Conservation (phyloP, 441 rosid species). For the Aleurites moluccanus region DNA sequence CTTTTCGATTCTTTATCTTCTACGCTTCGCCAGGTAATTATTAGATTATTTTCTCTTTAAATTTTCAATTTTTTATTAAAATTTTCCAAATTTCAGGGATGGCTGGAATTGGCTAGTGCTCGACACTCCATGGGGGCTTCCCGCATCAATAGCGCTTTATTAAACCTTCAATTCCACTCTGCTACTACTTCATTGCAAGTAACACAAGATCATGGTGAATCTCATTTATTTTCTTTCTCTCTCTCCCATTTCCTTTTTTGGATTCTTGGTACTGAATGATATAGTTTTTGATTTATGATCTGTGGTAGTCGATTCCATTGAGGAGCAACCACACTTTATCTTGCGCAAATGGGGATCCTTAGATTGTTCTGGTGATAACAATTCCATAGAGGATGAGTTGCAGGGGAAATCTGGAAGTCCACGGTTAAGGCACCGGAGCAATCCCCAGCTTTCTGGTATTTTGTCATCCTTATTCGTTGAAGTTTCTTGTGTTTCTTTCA, state of each 20-base stretch:
- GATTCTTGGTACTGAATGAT: neutral
- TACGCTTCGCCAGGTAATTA: conserved; percentile 67
- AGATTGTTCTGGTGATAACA: conserved; percentile 33
- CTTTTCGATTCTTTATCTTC: conserved; percentile 61
- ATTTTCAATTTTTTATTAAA: neutral
- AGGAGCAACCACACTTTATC: conserved; percentile 48
- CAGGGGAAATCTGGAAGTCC: conserved; percentile 29
- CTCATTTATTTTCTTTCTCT: neutral
- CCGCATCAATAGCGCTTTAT: conserved; percentile 63
- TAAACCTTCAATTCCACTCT: conserved; percentile 71
- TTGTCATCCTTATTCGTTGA: neutral
- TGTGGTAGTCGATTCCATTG: conserved; percentile 45
- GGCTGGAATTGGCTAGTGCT: conserved; percentile 91
- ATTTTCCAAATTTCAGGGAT: conserved; percentile 51
- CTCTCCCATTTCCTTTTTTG: neutral
- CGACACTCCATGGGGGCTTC: conserved; percentile 90
- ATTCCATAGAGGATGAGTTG: conserved; percentile 33
- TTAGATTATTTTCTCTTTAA: neutral
- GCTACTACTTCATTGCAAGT: conserved; percentile 73
- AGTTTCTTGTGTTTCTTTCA: neutral
- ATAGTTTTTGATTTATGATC: neutral
- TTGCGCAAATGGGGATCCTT: conserved; percentile 75
- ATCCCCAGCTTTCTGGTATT: conserved; percentile 50
- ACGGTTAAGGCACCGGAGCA: conserved; percentile 31
- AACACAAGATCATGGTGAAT: conserved; percentile 29